Evolutionary conservation across 345 rosid genomes (phyloP).

Genomic region (Barbarea vulgaris): DNA sequence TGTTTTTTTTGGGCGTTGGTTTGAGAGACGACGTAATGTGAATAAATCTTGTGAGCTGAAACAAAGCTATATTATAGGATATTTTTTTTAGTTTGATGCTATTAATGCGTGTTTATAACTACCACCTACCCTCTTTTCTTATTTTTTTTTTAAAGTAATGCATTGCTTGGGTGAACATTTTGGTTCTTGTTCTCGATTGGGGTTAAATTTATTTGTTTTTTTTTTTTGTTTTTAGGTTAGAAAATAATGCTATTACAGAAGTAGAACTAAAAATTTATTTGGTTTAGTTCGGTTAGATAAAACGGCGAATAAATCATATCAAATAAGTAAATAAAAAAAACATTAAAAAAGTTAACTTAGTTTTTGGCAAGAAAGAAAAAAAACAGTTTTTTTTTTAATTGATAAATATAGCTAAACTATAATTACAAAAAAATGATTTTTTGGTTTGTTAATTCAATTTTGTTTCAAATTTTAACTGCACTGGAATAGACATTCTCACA

Average conservation of each 20-base stretch:
- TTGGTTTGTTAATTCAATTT: neutral
- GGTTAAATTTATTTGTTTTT: neutral
- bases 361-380: too few species aligned
- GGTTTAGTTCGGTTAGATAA: neutral
- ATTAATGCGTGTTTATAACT: conserved; percentile 40
- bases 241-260: neutral
- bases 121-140: conserved; percentile 26
- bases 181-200: neutral
- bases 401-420: neutral
- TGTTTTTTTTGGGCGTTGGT: neutral
- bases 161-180: neutral
- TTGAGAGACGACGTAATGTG: neutral
- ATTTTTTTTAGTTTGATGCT: conserved; percentile 5
- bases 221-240: neutral
- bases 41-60: neutral
- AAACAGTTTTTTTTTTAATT: too few species aligned
- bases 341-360: too few species aligned
- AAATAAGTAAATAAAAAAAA: neutral
- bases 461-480: neutral
- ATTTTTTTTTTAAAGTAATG: neutral
- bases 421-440: neutral
- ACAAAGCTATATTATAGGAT: conserved; percentile 24
- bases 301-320: neutral
- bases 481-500: neutral
- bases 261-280: neutral